These are phyloP conservation scores for Prototheca cutis DNA, from an alignment of 163 green algal species.

Conservation along the genomic window DNA sequence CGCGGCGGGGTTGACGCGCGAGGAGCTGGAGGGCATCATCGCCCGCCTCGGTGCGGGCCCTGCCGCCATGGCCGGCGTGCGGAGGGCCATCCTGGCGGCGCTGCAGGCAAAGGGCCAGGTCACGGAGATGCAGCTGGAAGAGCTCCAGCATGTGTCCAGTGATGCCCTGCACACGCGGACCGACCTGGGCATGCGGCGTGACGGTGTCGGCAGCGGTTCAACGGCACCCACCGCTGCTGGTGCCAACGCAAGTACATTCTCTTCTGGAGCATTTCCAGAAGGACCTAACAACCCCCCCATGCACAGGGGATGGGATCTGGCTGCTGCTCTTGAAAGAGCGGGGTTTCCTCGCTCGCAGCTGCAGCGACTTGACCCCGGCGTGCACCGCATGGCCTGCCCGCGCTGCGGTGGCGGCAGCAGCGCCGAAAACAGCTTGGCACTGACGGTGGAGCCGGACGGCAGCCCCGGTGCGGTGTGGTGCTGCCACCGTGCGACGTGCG, in stretches of 20 bases:
- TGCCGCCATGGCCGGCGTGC: not conserved
- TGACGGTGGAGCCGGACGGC: constrained; percentile 27
- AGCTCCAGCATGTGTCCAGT: no score
- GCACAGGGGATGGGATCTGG: no score
- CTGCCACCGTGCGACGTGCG: constrained; percentile 40
- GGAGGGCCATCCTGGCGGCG: not conserved
- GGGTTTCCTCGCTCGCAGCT: no score
- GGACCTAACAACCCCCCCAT: no score
- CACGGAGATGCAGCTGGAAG: not conserved
- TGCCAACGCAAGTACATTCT: no score
- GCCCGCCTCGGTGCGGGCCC: not conserved
- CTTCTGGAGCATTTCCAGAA: no score
- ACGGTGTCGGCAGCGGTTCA: not conserved
- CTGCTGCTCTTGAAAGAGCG: no score
- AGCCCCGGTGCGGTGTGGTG: constrained; percentile 30
- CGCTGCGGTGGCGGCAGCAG: constrained; percentile 31
- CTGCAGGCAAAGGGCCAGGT: not conserved
- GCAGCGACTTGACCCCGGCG: no score
- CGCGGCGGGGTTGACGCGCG: constrained; percentile 18
- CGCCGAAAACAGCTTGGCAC: constrained; percentile 24
- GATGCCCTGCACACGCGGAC: not conserved
- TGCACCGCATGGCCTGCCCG: constrained; percentile 27
- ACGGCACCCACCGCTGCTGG: not conserved
- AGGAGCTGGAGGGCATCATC: not conserved
- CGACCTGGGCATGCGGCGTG: not conserved